Base-by-base conservation (phyloP, 2,329 filamentous ascomycete genomes). In the Dothideomycetes sp. region DNA sequence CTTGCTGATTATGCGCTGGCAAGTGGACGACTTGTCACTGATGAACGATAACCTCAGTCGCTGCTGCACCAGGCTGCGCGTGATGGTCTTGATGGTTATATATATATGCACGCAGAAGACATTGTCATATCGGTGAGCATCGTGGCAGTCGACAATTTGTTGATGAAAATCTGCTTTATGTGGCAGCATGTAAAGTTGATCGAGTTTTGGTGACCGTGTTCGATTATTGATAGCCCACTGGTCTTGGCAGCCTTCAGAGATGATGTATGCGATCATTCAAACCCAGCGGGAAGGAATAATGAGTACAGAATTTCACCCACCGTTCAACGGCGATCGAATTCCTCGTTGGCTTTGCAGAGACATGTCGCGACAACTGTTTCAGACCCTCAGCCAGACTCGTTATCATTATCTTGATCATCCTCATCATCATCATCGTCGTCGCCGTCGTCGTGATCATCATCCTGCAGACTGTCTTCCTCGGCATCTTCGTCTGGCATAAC, bases 401-500 rank as follows among this genome's bases (percentile, higher is more conserved):
- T 44, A 23, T 51, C 53, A 20, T 51, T 49, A 5, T 51, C 51
- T 2, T 49, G 45, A n/a, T 43, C 47, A 29, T 51, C 54, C 29
- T 54, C 57, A 23, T 51, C 46, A n/a, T 38, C 47, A 19, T 48
- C 47, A 4, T 46, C 52, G 15, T 51, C 49, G 24, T 51, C 51
- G 7, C 46, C 51, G 23, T 52, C 50, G 17, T 52, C 52, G n/a
- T 41, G 45, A 22, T 52, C 53, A 22, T 52, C 49, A 6, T 51
- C 52, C 2, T 49, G 43, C 1, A 45, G 52, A 9, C 47, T 47
- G 10, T 44, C 47, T 28, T 51, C 54, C 31, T 54, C 57, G 18
- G 51, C 46, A 27, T 57, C 53, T 22, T 62, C 60, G 51, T 70
- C 67, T 22, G 67, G 68, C 64, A 69, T 68, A 28, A 69, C 65